Evolutionary conservation across 345 rosid species (phyloP).

Genomic region (Pistacia atlantica): DNA sequence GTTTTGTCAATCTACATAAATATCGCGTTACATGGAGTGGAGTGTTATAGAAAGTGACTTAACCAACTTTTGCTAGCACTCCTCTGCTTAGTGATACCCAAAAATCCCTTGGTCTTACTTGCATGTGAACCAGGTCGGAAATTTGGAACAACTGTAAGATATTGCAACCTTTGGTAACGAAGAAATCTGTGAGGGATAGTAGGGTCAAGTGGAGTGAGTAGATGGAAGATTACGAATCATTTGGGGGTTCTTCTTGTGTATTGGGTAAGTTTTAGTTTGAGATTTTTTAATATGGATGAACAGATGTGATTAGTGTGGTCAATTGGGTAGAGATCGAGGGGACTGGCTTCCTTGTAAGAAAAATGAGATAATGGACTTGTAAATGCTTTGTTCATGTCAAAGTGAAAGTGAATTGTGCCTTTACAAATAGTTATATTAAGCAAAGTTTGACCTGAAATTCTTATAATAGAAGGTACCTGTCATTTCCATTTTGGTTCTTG

Average conservation of each 20-base stretch:
- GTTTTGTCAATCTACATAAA: background rate
- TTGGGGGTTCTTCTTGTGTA: too few species aligned
- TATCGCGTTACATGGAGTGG: too few species aligned
- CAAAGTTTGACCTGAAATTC: background rate
- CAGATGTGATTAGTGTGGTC: background rate
- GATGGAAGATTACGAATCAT: too few species aligned
- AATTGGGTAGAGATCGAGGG: background rate
- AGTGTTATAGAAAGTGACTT: background rate
- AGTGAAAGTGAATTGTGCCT: background rate
- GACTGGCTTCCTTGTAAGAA: background rate
- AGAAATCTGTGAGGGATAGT: too few species aligned
- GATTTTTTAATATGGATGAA: background rate
- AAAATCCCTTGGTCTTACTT: too few species aligned
- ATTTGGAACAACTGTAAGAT: too few species aligned
- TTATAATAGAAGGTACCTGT: background rate
- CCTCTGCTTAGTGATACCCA: too few species aligned
- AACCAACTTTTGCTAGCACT: background rate
- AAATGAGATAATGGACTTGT: background rate
- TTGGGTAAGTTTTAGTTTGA: background rate
- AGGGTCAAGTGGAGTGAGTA: too few species aligned
- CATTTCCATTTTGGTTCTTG: constrained; percentile 13
- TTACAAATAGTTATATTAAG: background rate
- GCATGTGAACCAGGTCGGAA: too few species aligned
- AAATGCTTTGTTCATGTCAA: background rate
- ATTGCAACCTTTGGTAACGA: too few species aligned